A percentile compares a stretch with the other conserved stretches of the same genome.
Conservation (phyloP, 768 basidiomycete species). For the Hericium coralloides region DNA sequence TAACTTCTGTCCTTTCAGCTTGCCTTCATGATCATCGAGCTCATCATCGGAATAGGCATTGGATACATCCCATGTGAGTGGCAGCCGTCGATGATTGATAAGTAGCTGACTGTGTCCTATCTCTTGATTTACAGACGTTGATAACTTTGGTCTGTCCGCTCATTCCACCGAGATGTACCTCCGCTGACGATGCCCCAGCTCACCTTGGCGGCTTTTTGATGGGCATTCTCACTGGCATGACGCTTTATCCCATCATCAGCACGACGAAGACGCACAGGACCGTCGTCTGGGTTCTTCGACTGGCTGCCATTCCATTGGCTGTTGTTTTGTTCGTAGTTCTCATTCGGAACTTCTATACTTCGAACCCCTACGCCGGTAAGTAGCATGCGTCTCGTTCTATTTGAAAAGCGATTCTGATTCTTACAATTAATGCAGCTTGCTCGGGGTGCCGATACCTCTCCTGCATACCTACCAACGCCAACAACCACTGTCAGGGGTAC, state of each 20-base stretch:
- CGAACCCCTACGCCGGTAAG: constrained; percentile 76
- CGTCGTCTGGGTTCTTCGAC: constrained; percentile 65
- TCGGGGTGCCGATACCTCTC: constrained; percentile 85
- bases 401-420: background rate
- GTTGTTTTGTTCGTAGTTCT: constrained; percentile 78
- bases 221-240: constrained; percentile 74
- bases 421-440: constrained; percentile 47
- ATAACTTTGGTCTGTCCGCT: constrained; percentile 67
- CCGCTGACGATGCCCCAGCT: constrained; percentile 29
- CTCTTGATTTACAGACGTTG: constrained; percentile 49
- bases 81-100: constrained; percentile 15
- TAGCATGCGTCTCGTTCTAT: constrained; percentile 6
- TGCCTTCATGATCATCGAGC: constrained; percentile 75
- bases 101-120: background rate
- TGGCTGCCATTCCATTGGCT: constrained; percentile 65
- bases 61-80: constrained; percentile 70
- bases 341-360: constrained; percentile 82
- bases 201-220: constrained; percentile 85
- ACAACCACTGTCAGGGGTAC: constrained; percentile 55
- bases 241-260: constrained; percentile 87
- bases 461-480: constrained; percentile 72
- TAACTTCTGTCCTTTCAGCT: constrained; percentile 37
- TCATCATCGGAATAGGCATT: constrained; percentile 78
- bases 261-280: constrained; percentile 61
- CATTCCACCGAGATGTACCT: background rate